Percentiles rank a stretch among this genome's conserved stretches.
phyloP scores from a whole-genome alignment of 495 filamentous ascomycete genomes.

The Trichoderma orchidacearum region DNA sequence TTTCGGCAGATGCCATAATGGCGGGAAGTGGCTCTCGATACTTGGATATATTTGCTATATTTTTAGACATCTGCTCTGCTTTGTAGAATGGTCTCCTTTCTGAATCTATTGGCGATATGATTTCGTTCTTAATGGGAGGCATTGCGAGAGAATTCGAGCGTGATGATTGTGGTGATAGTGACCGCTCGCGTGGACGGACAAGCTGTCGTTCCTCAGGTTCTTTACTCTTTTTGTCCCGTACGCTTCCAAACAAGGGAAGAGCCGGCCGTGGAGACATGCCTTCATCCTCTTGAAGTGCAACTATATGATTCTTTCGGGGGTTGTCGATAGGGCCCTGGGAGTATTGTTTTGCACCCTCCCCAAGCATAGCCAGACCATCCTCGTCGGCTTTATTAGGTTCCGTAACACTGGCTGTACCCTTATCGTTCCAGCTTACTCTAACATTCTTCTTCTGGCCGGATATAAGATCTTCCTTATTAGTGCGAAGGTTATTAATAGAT shows the following conservation, averaged over 20 bases:
- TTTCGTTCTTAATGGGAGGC: constrained; percentile 11
- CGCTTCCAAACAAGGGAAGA: constrained; percentile 74
- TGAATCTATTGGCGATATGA: constrained; percentile 49
- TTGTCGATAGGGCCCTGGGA: constrained; percentile 42
- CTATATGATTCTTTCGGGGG: constrained; percentile 30
- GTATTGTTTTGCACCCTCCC: constrained; percentile 31
- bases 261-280: constrained; percentile 63
- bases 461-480: constrained; percentile 38
- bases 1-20: constrained; percentile 51
- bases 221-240: constrained; percentile 39
- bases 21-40: constrained; percentile 49
- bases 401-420: constrained; percentile 39
- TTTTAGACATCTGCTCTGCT: constrained; percentile 31
- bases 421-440: constrained; percentile 81
- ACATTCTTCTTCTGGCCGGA: constrained; percentile 48
- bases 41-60: constrained; percentile 29
- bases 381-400: constrained; percentile 46
- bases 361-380: no score
- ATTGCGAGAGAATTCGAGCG: constrained; percentile 8
- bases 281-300: constrained; percentile 44
- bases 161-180: constrained; percentile 12
- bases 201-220: constrained; percentile 33
- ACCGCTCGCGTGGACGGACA: constrained; percentile 30
- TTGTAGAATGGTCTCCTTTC: constrained; percentile 46
- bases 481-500: constrained; percentile 4